A percentile compares a stretch with the other conserved stretches of the same genome.
Conservation (phyloP, 2,329 filamentous ascomycete genomes). For the Colletotrichum godetiae region DNA sequence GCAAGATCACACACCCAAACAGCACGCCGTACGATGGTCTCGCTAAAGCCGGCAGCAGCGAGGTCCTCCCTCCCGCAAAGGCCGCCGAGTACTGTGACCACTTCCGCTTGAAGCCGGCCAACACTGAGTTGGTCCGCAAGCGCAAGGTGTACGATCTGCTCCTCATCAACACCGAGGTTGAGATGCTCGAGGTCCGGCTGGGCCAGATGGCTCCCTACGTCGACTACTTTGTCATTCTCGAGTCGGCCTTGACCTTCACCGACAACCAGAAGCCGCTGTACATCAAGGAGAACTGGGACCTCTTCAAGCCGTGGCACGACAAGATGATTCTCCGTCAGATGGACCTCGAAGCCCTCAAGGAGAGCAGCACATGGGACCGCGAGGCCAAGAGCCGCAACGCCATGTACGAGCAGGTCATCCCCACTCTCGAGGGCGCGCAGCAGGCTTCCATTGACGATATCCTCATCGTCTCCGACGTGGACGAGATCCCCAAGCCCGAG, state of each 20-base stretch:
- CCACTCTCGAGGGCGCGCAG: conserved; percentile 53
- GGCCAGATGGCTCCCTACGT: conserved; percentile 67
- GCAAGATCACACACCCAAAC: conserved; percentile 9
- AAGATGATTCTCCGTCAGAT: conserved; percentile 68
- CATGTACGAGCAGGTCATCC: conserved; percentile 67
- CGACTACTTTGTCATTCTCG: conserved; percentile 74
- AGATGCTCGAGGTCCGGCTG: conserved; percentile 74
- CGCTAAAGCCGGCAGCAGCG: conserved; percentile 2
- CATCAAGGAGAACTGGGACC: conserved; percentile 62
- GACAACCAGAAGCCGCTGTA: conserved; percentile 64
- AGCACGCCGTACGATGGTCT: not conserved
- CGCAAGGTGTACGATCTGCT: conserved; percentile 72
- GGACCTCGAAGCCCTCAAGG: conserved; percentile 26
- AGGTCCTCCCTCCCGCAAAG: conserved; percentile 22
- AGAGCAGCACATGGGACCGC: conserved; percentile 56
- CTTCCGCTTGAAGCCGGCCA: conserved; percentile 52
- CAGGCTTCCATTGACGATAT: conserved; percentile 63
- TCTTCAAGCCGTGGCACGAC: conserved; percentile 63
- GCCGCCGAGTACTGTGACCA: conserved; percentile 45
- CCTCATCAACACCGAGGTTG: conserved; percentile 72
- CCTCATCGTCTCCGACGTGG: conserved; percentile 69
- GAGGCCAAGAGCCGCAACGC: conserved; percentile 67
- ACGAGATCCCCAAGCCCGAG: conserved; percentile 67
- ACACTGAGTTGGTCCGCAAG: conserved; percentile 34
- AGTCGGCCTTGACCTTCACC: conserved; percentile 69